Base-by-base conservation (phyloP, 1,284 basidiomycete species). In the Puccinia brachypodii region DNA sequence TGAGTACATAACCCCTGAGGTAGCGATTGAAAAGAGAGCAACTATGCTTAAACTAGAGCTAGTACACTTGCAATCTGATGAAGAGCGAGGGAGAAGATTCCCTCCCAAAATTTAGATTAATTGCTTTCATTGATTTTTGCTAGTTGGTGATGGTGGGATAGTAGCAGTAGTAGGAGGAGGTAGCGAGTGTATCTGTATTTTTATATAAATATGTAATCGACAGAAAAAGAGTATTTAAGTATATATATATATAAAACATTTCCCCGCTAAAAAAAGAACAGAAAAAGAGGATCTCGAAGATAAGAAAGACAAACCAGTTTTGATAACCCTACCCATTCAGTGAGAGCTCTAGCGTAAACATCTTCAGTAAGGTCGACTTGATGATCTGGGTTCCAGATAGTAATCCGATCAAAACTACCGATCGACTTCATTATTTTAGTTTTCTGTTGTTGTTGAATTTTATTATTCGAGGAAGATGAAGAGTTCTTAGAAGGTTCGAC, bases 371-470 rank as follows among this genome's bases (percentile, higher is more conserved):
- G 22, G 56, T 78, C 76, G 19, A 78, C 19, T 13, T n/a, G 62
- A 14, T 44, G 38, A 31, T 78, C 76, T 28, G 62, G 62, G 47
- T 78, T 78, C 76, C 76, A 78, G 36, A 78, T 6, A 36, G 47
- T 69, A n/a, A 78, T 36, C 11, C 8, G 40, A 53, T 78, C 76
- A 56, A 78, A 78, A 16, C 22, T 3, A 4, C 76, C 76, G 8
- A 69, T 64, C 14, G 64, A 53, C 25, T 19, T 36, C 11, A 78
- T 11, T 4, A 56, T 28, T 78, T 78, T 76, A 33, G n/a, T n/a
- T n/a, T 28, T 58, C 56, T 58, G 56, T 8, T 22, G 50, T 53
- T 22, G 19, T 22, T 53, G 50, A 22, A 53, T 53, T 22, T 4
- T n/a, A n/a, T n/a, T n/a, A n/a, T n/a, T n/a, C n/a, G n/a, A n/a